These are phyloP conservation scores for Polymyxa betae DNA, from an alignment of 208 protist species.

Conservation along the genomic window DNA sequence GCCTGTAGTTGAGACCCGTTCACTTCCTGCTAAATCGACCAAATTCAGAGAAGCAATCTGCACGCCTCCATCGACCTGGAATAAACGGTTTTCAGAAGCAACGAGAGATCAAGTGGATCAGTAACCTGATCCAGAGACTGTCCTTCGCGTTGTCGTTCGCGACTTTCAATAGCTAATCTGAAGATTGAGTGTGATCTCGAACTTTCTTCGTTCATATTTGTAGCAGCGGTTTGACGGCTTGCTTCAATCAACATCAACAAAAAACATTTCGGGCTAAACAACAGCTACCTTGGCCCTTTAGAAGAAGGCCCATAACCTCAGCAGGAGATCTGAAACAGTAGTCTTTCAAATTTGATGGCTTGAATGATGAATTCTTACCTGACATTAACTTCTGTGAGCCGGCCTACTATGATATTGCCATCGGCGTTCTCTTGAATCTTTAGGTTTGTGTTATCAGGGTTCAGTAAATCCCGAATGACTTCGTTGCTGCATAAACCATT, in stretches of 20 bases:
- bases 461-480: constrained; percentile 76
- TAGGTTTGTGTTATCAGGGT: constrained; percentile 66
- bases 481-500: constrained; percentile 70
- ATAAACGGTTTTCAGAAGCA: background rate
- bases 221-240: constrained; percentile 76
- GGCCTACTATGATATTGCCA: constrained; percentile 6
- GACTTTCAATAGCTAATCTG: constrained; percentile 80
- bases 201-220: constrained; percentile 90
- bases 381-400: constrained; percentile 18
- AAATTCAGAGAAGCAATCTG: constrained; percentile 81
- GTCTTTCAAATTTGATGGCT: background rate
- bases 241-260: constrained; percentile 22
- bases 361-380: background rate
- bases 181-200: constrained; percentile 95
- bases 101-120: background rate
- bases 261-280: background rate
- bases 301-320: constrained; percentile 28
- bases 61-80: constrained; percentile 9
- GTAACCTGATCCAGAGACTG: background rate
- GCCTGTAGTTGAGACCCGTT: constrained; percentile 85
- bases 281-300: background rate
- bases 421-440: constrained; percentile 68
- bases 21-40: constrained; percentile 95
- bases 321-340: constrained; percentile 16
- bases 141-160: constrained; percentile 3